Evolutionary conservation across 2,329 filamentous ascomycete species (phyloP).

Genomic region (Fusarium clavum): DNA sequence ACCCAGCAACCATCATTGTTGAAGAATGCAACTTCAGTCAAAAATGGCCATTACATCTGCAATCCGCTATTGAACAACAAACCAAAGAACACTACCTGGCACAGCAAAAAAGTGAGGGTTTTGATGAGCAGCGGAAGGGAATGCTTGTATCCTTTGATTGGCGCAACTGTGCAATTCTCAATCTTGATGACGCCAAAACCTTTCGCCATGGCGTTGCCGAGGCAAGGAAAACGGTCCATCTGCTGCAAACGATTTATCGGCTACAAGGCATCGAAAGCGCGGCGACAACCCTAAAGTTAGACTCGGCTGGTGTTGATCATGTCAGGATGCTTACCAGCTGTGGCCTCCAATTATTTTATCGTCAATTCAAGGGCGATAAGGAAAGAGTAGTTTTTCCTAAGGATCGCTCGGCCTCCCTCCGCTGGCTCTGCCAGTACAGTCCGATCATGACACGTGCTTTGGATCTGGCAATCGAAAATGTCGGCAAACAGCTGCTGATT

Average conservation of each 20-base stretch:
- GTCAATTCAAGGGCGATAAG: neutral
- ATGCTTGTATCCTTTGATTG: neutral
- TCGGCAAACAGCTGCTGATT: neutral
- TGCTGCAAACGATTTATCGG: too few relatives aligned
- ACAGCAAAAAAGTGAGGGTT: accelerated
- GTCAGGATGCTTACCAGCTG: neutral
- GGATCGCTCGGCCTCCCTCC: neutral
- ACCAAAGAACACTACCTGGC: neutral
- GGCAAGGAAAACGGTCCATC: too few relatives aligned
- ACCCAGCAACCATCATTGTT: neutral
- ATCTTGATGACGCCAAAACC: accelerated
- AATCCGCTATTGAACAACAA: neutral
- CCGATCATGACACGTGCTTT: neutral
- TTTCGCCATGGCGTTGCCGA: accelerated
- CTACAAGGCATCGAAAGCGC: too few relatives aligned
- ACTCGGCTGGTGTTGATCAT: too few relatives aligned
- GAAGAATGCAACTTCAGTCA: neutral
- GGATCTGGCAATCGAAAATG: neutral
- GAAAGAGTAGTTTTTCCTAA: too few relatives aligned
- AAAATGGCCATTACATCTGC: accelerated
- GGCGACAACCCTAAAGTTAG: too few relatives aligned
- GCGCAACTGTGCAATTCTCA: neutral
- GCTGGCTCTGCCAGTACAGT: neutral
- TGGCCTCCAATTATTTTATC: neutral
- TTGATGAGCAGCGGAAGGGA: neutral